Evolutionary conservation across 305 asterid species (phyloP).

Genomic region (Rubia occidens): DNA sequence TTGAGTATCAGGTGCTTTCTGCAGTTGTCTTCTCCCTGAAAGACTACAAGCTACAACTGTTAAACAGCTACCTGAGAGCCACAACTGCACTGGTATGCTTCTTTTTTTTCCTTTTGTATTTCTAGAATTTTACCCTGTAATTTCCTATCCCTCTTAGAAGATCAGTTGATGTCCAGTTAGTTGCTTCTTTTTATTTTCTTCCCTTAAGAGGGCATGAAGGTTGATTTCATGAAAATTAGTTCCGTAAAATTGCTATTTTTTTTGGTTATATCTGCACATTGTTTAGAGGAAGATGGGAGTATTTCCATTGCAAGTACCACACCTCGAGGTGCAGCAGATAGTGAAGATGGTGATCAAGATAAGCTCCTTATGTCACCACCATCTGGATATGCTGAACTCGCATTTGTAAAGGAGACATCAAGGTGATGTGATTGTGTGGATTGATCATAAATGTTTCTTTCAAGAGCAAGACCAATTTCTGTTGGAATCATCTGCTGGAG

Average conservation of each 20-base stretch:
- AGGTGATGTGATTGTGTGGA: slow-evolving; percentile 18
- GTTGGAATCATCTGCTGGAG: slow-evolving; percentile 12
- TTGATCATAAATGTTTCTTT: not conserved
- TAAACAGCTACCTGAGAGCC: slow-evolving; percentile 44
- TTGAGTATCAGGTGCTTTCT: slow-evolving; percentile 38
- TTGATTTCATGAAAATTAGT: not conserved
- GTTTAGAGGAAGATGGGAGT: slow-evolving; percentile 35
- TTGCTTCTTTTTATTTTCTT: not conserved
- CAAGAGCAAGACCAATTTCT: not conserved
- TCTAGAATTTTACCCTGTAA: not conserved
- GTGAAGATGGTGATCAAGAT: slow-evolving; percentile 41
- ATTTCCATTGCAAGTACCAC: slow-evolving; percentile 25
- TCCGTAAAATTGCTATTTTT: not conserved
- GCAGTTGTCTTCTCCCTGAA: slow-evolving; percentile 52
- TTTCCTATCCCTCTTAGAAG: not conserved
- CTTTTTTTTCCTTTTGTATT: not conserved
- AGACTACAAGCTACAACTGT: slow-evolving; percentile 46
- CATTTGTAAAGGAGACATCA: slow-evolving; percentile 32
- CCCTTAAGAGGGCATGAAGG: not conserved
- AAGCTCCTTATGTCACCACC: slow-evolving; percentile 31
- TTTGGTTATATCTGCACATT: not conserved
- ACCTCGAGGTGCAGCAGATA: slow-evolving; percentile 27
- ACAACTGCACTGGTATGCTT: slow-evolving; percentile 29
- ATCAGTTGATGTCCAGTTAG: not conserved
- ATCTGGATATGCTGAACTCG: slow-evolving; percentile 24